Evolutionary conservation across 345 rosid species (phyloP).

Genomic region (Conringia planisiliqua): DNA sequence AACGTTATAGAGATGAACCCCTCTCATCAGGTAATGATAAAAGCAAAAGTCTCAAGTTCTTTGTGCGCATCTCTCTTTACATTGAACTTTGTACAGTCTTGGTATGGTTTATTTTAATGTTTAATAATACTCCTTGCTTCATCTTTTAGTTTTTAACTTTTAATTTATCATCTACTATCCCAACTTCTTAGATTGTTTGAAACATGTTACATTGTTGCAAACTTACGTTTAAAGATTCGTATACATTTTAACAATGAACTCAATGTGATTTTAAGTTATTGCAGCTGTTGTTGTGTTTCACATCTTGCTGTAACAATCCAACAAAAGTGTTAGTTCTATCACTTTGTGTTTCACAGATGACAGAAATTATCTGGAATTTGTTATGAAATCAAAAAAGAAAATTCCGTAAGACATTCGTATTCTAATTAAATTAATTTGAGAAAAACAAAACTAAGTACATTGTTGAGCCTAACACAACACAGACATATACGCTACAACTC

Average conservation of each 20-base stretch:
- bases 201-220: neutral
- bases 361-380: neutral
- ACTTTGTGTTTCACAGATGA: neutral
- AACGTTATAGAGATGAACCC: neutral
- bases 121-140: neutral
- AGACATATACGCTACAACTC: neutral
- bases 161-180: neutral
- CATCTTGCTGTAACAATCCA: neutral
- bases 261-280: neutral
- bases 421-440: neutral
- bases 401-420: neutral
- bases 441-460: neutral
- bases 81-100: constrained; percentile 25
- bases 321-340: neutral
- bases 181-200: constrained; percentile 3
- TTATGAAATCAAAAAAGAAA: neutral
- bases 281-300: neutral
- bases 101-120: neutral
- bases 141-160: neutral
- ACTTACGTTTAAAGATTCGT: neutral
- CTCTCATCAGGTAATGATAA: constrained; percentile 4
- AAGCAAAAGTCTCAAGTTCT: neutral
- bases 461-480: neutral
- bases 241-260: neutral
- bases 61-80: neutral